These are phyloP conservation scores for Blepharisma stoltei DNA, from an alignment of 73 alveolate species.

Conservation along the genomic window DNA sequence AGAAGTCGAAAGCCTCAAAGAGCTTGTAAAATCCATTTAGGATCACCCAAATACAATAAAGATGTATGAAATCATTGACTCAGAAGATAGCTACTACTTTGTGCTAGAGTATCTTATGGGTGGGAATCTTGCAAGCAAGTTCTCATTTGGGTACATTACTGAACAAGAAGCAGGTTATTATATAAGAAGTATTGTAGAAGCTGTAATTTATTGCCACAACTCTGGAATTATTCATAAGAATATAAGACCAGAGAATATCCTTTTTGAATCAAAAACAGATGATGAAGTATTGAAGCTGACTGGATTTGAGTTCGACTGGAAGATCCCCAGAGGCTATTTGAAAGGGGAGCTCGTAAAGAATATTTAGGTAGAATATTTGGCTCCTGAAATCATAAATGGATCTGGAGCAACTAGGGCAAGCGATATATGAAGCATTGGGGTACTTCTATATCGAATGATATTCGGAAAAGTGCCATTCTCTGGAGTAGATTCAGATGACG, in stretches of 20 bases:
- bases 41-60: background rate
- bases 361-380: background rate
- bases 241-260: too few relatives aligned
- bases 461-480: background rate
- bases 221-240: too few relatives aligned
- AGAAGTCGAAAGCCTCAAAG: background rate
- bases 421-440: constrained; percentile 4
- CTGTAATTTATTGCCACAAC: too few relatives aligned
- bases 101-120: background rate
- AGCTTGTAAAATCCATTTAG: background rate
- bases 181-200: too few relatives aligned
- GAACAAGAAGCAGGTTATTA: too few relatives aligned
- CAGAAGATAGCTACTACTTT: background rate
- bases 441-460: background rate
- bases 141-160: too few relatives aligned
- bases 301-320: too few relatives aligned
- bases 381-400: background rate
- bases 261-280: too few relatives aligned
- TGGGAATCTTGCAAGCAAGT: background rate
- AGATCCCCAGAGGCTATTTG: too few relatives aligned
- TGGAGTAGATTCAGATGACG: too few relatives aligned
- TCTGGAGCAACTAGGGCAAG: background rate
- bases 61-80: background rate
- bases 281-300: too few relatives aligned
- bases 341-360: too few relatives aligned